A percentile compares a stretch with the other conserved stretches of the same genome.
phyloP scores from a whole-genome alignment of 2,329 filamentous ascomycete genomes.

The Aspergillus sp. region DNA sequence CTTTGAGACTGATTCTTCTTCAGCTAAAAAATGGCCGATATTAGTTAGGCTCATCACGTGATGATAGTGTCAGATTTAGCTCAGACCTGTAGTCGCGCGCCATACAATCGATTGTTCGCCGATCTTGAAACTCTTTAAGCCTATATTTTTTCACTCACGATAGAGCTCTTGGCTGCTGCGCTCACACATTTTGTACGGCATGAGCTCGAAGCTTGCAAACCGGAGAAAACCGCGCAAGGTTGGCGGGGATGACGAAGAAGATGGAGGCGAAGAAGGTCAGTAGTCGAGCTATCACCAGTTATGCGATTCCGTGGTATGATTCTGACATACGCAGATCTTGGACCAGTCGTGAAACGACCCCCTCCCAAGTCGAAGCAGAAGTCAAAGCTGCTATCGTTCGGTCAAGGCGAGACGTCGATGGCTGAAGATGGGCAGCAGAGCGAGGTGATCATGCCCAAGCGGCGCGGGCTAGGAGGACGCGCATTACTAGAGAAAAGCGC shows the following conservation, averaged over 20 bases:
- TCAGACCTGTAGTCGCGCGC: no score
- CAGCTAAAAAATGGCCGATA: background rate
- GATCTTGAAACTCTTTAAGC: background rate
- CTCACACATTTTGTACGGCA: conserved; percentile 2
- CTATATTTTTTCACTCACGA: background rate
- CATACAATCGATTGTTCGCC: no score
- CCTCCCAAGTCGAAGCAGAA: conserved; percentile 62
- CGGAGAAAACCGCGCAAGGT: conserved; percentile 74
- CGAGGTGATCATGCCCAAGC: conserved; percentile 59
- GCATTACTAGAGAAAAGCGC: conserved; percentile 64
- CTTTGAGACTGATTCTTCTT: background rate
- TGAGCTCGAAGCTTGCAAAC: conserved; percentile 57
- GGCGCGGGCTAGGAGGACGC: conserved; percentile 58
- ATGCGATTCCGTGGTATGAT: background rate
- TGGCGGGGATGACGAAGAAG: conserved; percentile 63
- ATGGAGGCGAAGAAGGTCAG: conserved; percentile 41
- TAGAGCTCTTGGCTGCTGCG: background rate
- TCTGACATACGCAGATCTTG: conserved; percentile 37
- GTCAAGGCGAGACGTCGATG: conserved; percentile 55
- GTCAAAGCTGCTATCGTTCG: conserved; percentile 75
- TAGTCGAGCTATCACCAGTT: conserved; percentile 5
- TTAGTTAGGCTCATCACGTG: background rate
- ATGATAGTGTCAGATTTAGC: no score
- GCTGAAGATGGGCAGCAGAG: conserved; percentile 53
- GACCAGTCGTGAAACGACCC: conserved; percentile 56